Evolutionary conservation across 352 stramenopile species (phyloP), one percentile per base, ranked within the genome.

Genomic region (Phytopythium cucurbitacearum): DNA sequence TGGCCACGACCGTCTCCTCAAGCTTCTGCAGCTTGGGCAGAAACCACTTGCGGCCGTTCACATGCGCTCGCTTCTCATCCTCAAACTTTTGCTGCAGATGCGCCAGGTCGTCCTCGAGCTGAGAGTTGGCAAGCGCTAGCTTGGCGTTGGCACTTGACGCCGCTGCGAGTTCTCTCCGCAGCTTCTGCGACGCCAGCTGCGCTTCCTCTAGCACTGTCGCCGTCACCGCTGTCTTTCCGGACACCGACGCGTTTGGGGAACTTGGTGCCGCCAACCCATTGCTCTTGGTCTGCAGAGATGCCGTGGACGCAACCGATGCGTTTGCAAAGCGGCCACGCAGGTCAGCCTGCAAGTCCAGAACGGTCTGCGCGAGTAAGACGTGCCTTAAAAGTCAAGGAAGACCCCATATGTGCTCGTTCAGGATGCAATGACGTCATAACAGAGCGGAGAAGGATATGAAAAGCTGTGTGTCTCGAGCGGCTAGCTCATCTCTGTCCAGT

Each of bases 11-110:
- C 12, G 63, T 57, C 40, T 91, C 77, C 68, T 93, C 83, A 6
- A 93, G 55, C 75, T 87, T 85, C 47, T 91, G 77, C 7, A 89
- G 73, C 59, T 87, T 89, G 11, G 80, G 80, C 33, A 84, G 49
- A 57, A 87, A 76, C 53, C 66, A 71, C 36, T 86, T 81, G 50
- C 81, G 89, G 41, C 79, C 77, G 48, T 78, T 80, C n/a, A 86
- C 36, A 42, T 89, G 73, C 3, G 66, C 67, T 39, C 72, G 72
- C 64, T 84, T 85, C 33, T 87, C 76, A 15, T 88, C 71, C 3
- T 91, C 82, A 49, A 80, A 91, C 55, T 86, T 73, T 35, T 51
- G 57, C 67, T 87, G 75, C 15, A 90, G 15, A n/a, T 91, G 73
- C 34, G 62, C 59, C 7, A 85, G 21, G 44, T 90, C 81, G 50